Evolutionary conservation across 805 yeast genomes (phyloP).

Genomic region (Hanseniaspora lindneri): DNA sequence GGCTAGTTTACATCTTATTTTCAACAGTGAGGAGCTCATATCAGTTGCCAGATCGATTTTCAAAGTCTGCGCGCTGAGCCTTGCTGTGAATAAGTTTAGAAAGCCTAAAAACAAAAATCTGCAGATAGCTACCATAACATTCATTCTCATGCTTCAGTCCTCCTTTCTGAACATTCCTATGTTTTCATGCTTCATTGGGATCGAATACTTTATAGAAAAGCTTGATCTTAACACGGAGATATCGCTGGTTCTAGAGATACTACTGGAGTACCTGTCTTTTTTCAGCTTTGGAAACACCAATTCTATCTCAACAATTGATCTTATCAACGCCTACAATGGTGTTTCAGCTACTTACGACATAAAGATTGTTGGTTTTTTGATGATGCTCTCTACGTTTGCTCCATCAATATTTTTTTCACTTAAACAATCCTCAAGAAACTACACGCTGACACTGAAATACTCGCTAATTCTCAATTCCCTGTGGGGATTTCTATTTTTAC

Average conservation of each 20-base stretch:
- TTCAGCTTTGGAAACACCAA: conserved; percentile 86
- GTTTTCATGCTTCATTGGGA: conserved; percentile 32
- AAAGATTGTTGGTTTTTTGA: conserved; percentile 58
- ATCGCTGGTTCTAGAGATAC: conserved; percentile 17
- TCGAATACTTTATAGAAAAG: conserved; percentile 17
- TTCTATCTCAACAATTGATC: conserved; percentile 79
- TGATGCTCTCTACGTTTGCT: conserved; percentile 73
- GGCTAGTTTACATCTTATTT: neutral
- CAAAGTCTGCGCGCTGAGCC: neutral
- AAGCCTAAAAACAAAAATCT: neutral
- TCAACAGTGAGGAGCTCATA: neutral
- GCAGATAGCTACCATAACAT: conserved; percentile 23
- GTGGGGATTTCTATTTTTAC: conserved; percentile 45
- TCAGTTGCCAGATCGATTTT: conserved; percentile 1
- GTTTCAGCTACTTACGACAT: conserved; percentile 53
- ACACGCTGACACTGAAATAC: conserved; percentile 16
- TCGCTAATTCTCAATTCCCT: conserved; percentile 45
- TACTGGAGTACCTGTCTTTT: conserved; percentile 65
- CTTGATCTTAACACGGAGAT: conserved; percentile 7
- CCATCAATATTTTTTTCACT: conserved; percentile 76
- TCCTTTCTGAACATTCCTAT: conserved; percentile 40
- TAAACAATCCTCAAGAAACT: conserved; percentile 21
- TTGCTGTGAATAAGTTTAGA: neutral
- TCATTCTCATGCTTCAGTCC: conserved; percentile 40
- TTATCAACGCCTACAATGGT: conserved; percentile 89